These are phyloP conservation scores for Tetrapisispora arboricola DNA, from an alignment of 805 yeast species.

Conservation along the genomic window DNA sequence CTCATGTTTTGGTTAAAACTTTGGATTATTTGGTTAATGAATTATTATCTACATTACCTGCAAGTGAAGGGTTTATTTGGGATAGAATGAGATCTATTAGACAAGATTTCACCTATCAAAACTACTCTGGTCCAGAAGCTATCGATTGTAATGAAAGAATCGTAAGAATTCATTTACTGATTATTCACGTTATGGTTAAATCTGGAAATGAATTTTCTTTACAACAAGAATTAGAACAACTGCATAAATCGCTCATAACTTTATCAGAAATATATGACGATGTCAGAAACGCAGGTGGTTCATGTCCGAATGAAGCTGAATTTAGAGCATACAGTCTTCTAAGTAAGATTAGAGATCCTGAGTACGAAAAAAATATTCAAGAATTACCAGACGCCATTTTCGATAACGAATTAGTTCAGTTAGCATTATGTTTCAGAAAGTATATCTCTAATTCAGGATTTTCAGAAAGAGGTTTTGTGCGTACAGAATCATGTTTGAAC, in stretches of 20 bases:
- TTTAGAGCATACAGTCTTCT: conserved; percentile 80
- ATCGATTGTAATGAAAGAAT: conserved; percentile 86
- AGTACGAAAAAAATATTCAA: conserved; percentile 67
- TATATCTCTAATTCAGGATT: conserved; percentile 53
- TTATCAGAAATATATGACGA: conserved; percentile 80
- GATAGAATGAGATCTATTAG: conserved; percentile 93
- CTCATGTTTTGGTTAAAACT: conserved; percentile 56
- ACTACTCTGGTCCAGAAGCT: conserved; percentile 88
- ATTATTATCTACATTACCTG: conserved; percentile 59
- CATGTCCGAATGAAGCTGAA: conserved; percentile 80
- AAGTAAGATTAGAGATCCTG: conserved; percentile 75
- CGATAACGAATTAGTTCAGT: conserved; percentile 46
- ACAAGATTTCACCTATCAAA: conserved; percentile 94
- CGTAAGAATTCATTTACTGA: conserved; percentile 75
- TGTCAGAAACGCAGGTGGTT: conserved; percentile 57
- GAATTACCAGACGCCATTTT: conserved; percentile 50
- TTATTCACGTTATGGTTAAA: conserved; percentile 79
- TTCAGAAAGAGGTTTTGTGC: conserved; percentile 42
- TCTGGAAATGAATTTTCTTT: conserved; percentile 64
- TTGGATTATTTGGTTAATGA: conserved; percentile 61
- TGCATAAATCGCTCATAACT: conserved; percentile 84
- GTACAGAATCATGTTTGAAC: conserved; percentile 49
- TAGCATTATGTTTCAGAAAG: conserved; percentile 62
- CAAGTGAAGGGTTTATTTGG: conserved; percentile 87
- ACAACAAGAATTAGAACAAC: conserved; percentile 92